phyloP scores from a whole-genome alignment of 169 alveolate genomes.

The Hepatocystis sp. region DNA sequence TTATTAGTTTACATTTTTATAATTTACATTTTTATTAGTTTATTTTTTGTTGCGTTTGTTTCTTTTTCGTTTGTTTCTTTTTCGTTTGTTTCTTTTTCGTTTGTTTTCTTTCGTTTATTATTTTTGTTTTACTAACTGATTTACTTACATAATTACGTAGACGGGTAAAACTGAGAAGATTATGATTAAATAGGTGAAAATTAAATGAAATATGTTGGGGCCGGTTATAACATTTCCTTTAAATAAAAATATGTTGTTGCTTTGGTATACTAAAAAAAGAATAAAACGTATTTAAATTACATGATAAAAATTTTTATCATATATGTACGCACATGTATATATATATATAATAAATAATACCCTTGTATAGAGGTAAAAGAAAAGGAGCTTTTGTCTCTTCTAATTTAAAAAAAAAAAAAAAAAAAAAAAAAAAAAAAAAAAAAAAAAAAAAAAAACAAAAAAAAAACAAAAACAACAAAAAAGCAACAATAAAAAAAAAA shows the following conservation, averaged over 20 bases:
- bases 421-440: neutral
- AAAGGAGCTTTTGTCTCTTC: slow-evolving; percentile 67
- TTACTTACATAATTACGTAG: slow-evolving; percentile 71
- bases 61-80: too few relatives aligned
- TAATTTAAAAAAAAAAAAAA: slow-evolving; percentile 7
- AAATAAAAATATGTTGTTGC: slow-evolving; percentile 73
- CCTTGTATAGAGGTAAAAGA: slow-evolving; percentile 74
- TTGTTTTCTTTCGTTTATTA: too few relatives aligned
- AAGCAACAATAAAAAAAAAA: neutral
- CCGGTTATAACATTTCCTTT: slow-evolving; percentile 73
- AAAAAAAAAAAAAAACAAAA: slow-evolving; percentile 12
- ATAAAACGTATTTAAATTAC: neutral
- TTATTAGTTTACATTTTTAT: too few relatives aligned
- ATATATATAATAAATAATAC: slow-evolving; percentile 5
- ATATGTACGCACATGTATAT: neutral
- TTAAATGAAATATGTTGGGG: slow-evolving; percentile 70
- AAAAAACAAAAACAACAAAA: neutral
- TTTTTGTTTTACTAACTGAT: too few relatives aligned
- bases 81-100: too few relatives aligned
- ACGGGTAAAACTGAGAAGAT: slow-evolving; percentile 57
- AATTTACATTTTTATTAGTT: too few relatives aligned
- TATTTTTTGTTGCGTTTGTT: too few relatives aligned
- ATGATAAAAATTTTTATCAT: neutral
- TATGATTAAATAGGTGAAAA: slow-evolving; percentile 65
- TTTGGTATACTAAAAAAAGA: slow-evolving; percentile 70